Base-by-base conservation (phyloP, 345 rosid genomes). In the Gossypium raimondii region DNA sequence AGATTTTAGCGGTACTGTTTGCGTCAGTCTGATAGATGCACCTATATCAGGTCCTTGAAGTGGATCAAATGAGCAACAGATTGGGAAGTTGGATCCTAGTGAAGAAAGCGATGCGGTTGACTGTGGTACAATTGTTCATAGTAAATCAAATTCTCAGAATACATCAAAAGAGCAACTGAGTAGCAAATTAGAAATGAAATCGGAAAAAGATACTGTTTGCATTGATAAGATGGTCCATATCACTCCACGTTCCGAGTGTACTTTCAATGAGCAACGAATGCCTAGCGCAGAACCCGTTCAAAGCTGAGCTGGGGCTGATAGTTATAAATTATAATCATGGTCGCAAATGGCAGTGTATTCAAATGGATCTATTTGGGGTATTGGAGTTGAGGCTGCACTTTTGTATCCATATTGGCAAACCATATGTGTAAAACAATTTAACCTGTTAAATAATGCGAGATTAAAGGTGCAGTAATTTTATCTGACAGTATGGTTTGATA, bases 231-330 rank as follows among this genome's bases (percentile, higher is more conserved):
- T 57, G 43, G 72, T 18, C 24, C 76, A 44, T 2, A 65, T 48
- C 20, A 55, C 75, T 55, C 29, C 75, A 53, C 62, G 18, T 22
- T 2, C 56, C 20, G 85, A 81, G 43, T 68, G 29, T 59, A 73
- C 72, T 58, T 45, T 80, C 22, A 84, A 75, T 73, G 80, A 76
- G 64, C 67, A 83, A 45, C 84, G 75, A 61, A 73, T 82, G 70
- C 81, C 79, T 1, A 86, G 78, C 74, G 75, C 92, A 51, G 93
- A 89, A 78, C 82, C 88, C 73, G 87, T 83, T 18, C 87, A 80
- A 74, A 90, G 90, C 89, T 89, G 85, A 85, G 73, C 60, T 53
- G 74, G 67, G 2, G 75, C 3, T 43, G 66, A 55, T 16, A 43
- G n/a, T 62, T 29, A 24, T 44, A 25, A 45, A 68, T 45, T 16